Base-by-base conservation (phyloP, 331 rosid genomes). In the Malus hybrid region DNA sequence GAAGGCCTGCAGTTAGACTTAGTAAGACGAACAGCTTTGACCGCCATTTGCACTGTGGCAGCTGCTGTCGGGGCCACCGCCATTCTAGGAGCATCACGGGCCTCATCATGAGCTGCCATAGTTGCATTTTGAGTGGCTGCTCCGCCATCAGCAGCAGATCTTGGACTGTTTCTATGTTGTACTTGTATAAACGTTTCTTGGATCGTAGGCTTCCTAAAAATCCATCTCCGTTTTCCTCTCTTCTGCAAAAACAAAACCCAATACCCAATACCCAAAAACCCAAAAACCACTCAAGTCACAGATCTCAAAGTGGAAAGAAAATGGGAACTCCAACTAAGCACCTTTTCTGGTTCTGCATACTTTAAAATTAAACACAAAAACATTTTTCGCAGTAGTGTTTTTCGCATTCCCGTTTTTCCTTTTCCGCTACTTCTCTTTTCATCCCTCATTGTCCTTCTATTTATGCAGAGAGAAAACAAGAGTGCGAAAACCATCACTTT, bases 141-240 rank as follows among this genome's bases (percentile, higher is more conserved):
- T 65, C 74, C 46, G n/a, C 59, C 71, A 34, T 70, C 77, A 20
- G 52, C 18, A n/a, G 85, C 39, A 69, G 75, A 42, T 20, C 77
- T 61, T 10, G 68, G 18, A 61, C 32, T 27, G 2, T 76, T 56
- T n/a, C 70, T 68, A 22, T 71, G 66, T 33, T 82, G 83, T 42
- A 62, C 29, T 19, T 82, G 85, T 39, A 63, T 34, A 15, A 44
- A 65, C n/a, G 76, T 76, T 67, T 85, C 87, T 19, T 83, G 87
- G 60, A 33, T 64, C 65, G 27, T 54, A 59, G 79, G 70, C 85
- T 83, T 87, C 85, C 76, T 69, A 73, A 87, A 87, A 74, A 77
- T 79, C 91, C 87, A 85, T 83, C 91, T 81, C 34, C 89, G 46
- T 56, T 87, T 87, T 62, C 84, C 88, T 80, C 87, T 83, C 80